These are phyloP conservation scores for Sinapis alba DNA, from an alignment of 441 rosid species.

Conservation along the genomic window DNA sequence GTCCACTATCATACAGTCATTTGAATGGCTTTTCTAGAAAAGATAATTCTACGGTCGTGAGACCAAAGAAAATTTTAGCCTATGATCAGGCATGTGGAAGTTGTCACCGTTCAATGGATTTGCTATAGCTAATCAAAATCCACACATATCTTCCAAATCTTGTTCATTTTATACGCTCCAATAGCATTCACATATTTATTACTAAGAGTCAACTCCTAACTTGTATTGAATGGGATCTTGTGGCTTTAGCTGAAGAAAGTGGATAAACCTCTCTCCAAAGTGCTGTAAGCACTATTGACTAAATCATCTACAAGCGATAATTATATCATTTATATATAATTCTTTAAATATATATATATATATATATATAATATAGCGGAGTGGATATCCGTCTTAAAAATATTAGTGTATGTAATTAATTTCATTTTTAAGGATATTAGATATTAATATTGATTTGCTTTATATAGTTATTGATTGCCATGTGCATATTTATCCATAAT, in stretches of 20 bases:
- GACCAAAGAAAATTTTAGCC: neutral
- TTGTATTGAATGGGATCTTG: constrained; percentile 21
- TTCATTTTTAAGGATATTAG: too few species aligned
- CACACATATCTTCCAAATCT: constrained; percentile 22
- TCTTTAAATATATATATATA: too few species aligned
- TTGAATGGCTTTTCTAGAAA: constrained; percentile 3
- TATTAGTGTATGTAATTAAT: too few species aligned
- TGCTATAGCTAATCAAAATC: constrained; percentile 3
- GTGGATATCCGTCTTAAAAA: too few species aligned
- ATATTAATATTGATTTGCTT: too few species aligned
- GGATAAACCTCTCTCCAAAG: constrained; percentile 24
- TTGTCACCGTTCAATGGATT: constrained; percentile 13
- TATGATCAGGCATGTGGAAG: constrained; percentile 1
- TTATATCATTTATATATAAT: too few species aligned
- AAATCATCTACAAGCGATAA: neutral
- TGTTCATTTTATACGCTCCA: constrained; percentile 3
- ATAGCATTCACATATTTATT: neutral
- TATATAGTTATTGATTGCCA: too few species aligned
- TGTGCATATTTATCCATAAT: too few species aligned
- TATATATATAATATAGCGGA: too few species aligned
- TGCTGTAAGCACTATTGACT: constrained; percentile 33
- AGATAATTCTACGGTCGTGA: neutral
- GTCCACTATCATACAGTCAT: neutral
- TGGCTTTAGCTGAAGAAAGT: constrained; percentile 32
- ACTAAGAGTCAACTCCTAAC: constrained; percentile 36